Base-by-base conservation (phyloP, 179 eudicot genomes). In the Nepenthes alata region DNA sequence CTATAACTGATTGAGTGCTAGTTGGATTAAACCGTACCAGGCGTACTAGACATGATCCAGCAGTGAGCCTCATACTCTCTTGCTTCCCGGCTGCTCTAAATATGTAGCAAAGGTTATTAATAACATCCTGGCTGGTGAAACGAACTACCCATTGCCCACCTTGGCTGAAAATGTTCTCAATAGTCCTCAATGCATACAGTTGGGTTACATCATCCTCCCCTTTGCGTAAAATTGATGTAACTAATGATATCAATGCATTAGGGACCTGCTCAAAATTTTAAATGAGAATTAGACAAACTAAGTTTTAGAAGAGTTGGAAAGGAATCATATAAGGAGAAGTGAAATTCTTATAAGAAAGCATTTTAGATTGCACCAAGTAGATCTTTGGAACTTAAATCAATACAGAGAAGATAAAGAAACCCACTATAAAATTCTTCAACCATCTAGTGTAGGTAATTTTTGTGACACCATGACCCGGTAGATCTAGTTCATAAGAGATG, bases 191-290 rank as follows among this genome's bases (percentile, higher is more conserved):
- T 12, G 97, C 99, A 72, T 94, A 94, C 53, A 89, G 89, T 76
- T 94, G 99, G 59, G 87, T 85, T 15, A 84, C 36, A 72, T 87
- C 97, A 70, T 94, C 99, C 72, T 94, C 97, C 60, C 99, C 99
- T 70, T 85, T 90, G 62, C 99, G 85, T 66, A 90, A 74, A 56
- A 87, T 62, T 55, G 99, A 94, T 37, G 91, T 77, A 11, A 94
- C 85, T 67, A 85, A 69, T 61, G 95, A 87, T 68, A 94, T 80
- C 57, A 87, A 63, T 50, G 97, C 62, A 79, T 67, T 87, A 52
- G 99, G 78, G 59, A 94, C 97, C 99, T 94, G 89, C 51, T 61
- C 47, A 63, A 25, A 48, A 50, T 41, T 65, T 58, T 34, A 35
- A 66, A 59, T 57, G 11, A 11, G 39, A 34, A 55, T 41, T 41